Conservation (phyloP, 2,329 filamentous ascomycete genomes). For the Penicillium sp. region DNA sequence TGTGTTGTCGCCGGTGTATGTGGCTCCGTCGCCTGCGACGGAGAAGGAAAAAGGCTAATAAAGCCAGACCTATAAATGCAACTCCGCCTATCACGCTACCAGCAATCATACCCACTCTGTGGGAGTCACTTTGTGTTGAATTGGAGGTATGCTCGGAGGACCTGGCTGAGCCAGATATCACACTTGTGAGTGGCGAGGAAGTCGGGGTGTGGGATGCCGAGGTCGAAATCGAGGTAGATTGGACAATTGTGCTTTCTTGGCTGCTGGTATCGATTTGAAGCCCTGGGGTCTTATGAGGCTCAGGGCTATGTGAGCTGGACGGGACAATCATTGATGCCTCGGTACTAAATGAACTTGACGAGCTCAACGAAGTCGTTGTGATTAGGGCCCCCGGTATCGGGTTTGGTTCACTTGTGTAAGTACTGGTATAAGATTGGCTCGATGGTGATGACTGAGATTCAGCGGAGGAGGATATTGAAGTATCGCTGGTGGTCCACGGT, state of each 20-base stretch:
- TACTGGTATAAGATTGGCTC: background rate
- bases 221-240: background rate
- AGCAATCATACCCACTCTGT: slow-evolving; percentile 28
- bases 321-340: background rate
- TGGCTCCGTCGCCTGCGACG: slow-evolving; percentile 26
- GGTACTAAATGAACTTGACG: background rate
- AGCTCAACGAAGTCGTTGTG: background rate
- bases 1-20: slow-evolving; percentile 8
- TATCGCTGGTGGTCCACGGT: background rate
- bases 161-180: slow-evolving; percentile 2
- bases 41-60: slow-evolving; percentile 29
- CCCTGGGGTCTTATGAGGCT: background rate
- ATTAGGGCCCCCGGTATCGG: background rate
- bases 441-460: background rate
- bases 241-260: background rate
- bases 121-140: background rate
- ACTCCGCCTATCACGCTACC: slow-evolving; percentile 34
- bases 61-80: slow-evolving; percentile 26
- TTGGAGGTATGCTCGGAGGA: background rate
- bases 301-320: background rate
- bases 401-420: background rate
- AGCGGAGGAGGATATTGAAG: background rate
- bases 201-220: background rate
- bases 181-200: background rate
- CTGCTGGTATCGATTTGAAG: background rate